Conservation (phyloP, 768 basidiomycete species). For the Nidularia pulvinata region DNA sequence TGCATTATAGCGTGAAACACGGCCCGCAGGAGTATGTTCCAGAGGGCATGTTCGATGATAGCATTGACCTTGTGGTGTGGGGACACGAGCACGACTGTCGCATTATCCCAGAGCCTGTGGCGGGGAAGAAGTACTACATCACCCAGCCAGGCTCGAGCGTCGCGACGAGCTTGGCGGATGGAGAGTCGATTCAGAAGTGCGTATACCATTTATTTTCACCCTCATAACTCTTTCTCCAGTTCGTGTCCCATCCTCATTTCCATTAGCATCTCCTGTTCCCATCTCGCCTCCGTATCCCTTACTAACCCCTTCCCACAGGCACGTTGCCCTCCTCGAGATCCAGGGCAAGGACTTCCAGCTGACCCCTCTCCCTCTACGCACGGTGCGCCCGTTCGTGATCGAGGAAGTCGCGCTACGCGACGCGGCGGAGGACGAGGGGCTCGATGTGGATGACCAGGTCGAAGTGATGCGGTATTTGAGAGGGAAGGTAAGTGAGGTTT, state of each 20-base stretch:
- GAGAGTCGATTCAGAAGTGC: constrained; percentile 91
- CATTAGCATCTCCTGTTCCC: too few relatives aligned
- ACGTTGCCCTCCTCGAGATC: constrained; percentile 88
- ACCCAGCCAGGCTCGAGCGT: constrained; percentile 95
- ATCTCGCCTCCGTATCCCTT: too few relatives aligned
- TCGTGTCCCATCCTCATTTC: too few relatives aligned
- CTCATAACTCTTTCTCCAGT: too few relatives aligned
- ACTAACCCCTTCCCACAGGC: too few relatives aligned
- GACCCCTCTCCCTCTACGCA: constrained; percentile 84
- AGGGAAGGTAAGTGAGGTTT: constrained; percentile 43
- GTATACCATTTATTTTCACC: too few relatives aligned
- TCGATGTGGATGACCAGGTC: constrained; percentile 81
- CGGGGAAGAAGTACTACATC: constrained; percentile 90
- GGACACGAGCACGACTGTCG: constrained; percentile 99
- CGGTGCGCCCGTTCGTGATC: constrained; percentile 93
- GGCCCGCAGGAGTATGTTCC: constrained; percentile 95
- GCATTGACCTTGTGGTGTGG: constrained; percentile 93
- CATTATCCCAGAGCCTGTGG: constrained; percentile 86
- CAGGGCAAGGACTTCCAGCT: constrained; percentile 88
- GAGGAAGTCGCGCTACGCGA: constrained; percentile 79
- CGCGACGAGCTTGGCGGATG: constrained; percentile 92
- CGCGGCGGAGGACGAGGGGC: constrained; percentile 72
- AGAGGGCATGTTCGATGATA: constrained; percentile 97
- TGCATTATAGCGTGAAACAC: constrained; percentile 84
- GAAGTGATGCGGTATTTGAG: constrained; percentile 83